Conservation (phyloP, 2,329 filamentous ascomycete genomes). For the Colletotrichum chlorophyti region DNA sequence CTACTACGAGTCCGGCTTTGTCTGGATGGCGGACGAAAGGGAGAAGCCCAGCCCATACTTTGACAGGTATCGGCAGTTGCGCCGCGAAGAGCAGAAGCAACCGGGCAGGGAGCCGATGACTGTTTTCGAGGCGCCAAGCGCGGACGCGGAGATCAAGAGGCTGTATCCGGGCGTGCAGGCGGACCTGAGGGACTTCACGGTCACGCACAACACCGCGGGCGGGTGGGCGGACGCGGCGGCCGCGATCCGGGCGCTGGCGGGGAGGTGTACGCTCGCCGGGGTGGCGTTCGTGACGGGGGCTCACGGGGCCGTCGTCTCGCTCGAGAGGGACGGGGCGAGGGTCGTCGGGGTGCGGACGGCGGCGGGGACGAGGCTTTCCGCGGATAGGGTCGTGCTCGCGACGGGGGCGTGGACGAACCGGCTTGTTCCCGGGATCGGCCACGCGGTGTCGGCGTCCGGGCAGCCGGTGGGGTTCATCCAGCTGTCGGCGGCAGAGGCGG, state of each 20-base stretch:
- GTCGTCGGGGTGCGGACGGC: constrained; percentile 36
- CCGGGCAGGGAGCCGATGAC: neutral
- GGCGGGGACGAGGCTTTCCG: constrained; percentile 42
- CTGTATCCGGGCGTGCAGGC: constrained; percentile 17
- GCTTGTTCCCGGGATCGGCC: constrained; percentile 60
- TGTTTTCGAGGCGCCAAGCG: constrained; percentile 28
- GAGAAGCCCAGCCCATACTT: constrained; percentile 25
- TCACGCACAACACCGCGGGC: constrained; percentile 34
- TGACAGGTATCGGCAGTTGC: neutral
- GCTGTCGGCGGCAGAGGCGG: constrained; percentile 64
- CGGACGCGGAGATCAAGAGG: constrained; percentile 39
- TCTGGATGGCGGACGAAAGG: constrained; percentile 36
- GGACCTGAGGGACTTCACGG: constrained; percentile 16
- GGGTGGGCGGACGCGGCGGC: constrained; percentile 42
- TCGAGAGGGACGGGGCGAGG: constrained; percentile 27
- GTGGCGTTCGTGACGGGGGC: constrained; percentile 40
- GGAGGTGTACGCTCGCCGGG: constrained; percentile 35
- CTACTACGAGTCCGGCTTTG: constrained; percentile 40
- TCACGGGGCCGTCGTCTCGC: constrained; percentile 35
- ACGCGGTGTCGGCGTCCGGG: constrained; percentile 68
- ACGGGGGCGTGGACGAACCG: constrained; percentile 71
- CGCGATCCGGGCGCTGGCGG: constrained; percentile 35
- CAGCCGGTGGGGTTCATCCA: constrained; percentile 71
- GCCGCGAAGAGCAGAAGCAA: neutral
- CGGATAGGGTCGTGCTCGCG: constrained; percentile 64